Evolutionary conservation across 768 basidiomycete genomes (phyloP), one percentile per base, ranked within the genome.

Genomic region (Lanmaoa pseudosensibilis): DNA sequence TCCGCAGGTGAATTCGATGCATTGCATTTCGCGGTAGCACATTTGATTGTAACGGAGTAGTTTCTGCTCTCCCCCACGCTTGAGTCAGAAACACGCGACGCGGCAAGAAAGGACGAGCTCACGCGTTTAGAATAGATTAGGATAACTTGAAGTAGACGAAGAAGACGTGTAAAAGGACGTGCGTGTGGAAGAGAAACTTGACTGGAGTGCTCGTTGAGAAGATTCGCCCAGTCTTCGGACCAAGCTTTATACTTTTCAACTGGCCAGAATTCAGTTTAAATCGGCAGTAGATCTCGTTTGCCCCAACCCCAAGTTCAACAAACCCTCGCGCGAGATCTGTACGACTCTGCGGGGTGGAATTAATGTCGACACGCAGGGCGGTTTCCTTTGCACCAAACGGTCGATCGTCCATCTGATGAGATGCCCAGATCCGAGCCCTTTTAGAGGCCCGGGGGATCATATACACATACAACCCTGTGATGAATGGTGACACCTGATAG

Each of bases 11-110:
- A 74, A 72, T 56, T 66, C 62, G 39, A 70, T 70, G 61, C 72
- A 75, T 30, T 74, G 65, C 51, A 73, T 63, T 57, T 77, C 67
- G 67, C 78, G 74, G 70, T 73, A 68, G 60, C 80, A 82, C 80
- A 82, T 81, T 45, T 50, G 40, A 57, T 41, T 16, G 43, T 34
- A 49, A 46, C 46, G 27, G 9, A 54, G 16, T 51, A 47, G 58
- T 57, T 54, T 55, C 63, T 67, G 39, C n/a, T 46, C 23, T 12
- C 19, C 36, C 32, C 36, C 46, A 43, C 23, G 10, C 34, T 32
- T 36, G 30, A 25, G 57, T 65, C 49, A 68, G 57, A 43, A 30
- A 50, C 50, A 44, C 56, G 58, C 50, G 34, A 50, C 34, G 19
- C 32, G 15, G 12, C 16, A 33, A 2, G n/a, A 18, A 33, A 30